These are phyloP conservation scores for Chaetomium sp. DNA, from an alignment of 2,329 filamentous ascomycete species.

Conservation along the genomic window DNA sequence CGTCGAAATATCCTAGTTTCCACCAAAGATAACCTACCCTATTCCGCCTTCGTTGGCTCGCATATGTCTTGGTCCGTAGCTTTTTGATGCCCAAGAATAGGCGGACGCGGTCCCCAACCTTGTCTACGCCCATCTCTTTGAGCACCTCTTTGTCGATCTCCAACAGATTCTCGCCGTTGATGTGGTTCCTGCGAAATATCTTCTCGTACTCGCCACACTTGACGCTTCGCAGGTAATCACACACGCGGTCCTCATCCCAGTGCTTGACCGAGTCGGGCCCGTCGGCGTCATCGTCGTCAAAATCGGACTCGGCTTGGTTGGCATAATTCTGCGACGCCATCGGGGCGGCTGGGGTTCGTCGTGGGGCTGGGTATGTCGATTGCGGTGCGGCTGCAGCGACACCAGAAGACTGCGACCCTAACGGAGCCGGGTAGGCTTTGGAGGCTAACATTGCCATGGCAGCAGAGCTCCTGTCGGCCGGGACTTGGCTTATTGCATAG, in stretches of 20 bases:
- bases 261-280: slow-evolving; percentile 68
- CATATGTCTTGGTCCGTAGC: slow-evolving; percentile 67
- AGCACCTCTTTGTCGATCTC: slow-evolving; percentile 96
- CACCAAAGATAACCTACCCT: slow-evolving; percentile 52
- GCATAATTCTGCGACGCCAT: slow-evolving; percentile 54
- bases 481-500: slow-evolving; percentile 4
- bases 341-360: slow-evolving; percentile 45
- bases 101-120: slow-evolving; percentile 91
- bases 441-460: slow-evolving; percentile 73
- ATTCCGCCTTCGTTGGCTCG: slow-evolving; percentile 76
- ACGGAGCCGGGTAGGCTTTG: slow-evolving; percentile 60
- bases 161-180: slow-evolving; percentile 92
- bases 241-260: slow-evolving; percentile 89
- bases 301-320: slow-evolving; percentile 88
- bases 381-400: slow-evolving; percentile 43
- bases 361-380: slow-evolving; percentile 44
- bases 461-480: not conserved
- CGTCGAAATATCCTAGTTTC: not conserved
- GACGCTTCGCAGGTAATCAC: slow-evolving; percentile 83
- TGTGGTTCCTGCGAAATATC: slow-evolving; percentile 84
- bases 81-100: slow-evolving; percentile 83
- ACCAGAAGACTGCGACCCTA: slow-evolving; percentile 40
- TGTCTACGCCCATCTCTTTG: slow-evolving; percentile 97
- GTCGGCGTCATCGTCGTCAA: slow-evolving; percentile 82
- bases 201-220: slow-evolving; percentile 92